Base-by-base conservation (phyloP, 306 rosid genomes). In the Cicer cuneatum region DNA sequence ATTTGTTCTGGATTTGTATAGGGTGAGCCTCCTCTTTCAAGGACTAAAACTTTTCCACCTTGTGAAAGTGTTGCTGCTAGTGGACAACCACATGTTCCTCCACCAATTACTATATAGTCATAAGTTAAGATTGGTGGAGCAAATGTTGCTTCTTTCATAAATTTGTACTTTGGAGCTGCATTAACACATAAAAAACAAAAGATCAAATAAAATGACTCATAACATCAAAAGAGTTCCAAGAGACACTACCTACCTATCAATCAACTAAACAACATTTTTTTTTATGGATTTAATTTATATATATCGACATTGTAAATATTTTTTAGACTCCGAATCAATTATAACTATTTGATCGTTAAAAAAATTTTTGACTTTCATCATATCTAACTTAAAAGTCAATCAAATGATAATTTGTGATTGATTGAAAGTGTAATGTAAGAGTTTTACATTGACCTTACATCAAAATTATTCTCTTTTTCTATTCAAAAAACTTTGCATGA, bases 21-120 rank as follows among this genome's bases (percentile, higher is more conserved):
- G 0, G 96, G 96, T 4, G 96, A 92, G 13, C 93, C 96, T 65
- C 96, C 93, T 38, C 96, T 81, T 75, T 92, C 96, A 6, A 90
- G 89, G 62, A 88, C 85, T 46, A 87, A 43, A 21, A 92, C 88
- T 33, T 60, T 77, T 14, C 85, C 90, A 33, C 81, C 85, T 37
- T 88, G 88, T 7, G 92, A 90, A 2, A 90, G 92, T 4, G 96
- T 90, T 62, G 93, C 92, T 15, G 93, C 96, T 12, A 92, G 72
- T 14, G 97, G 96, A 83, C 97, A 90, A n/a, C 97, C 93, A 12
- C 89, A 69, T 46, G 96, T 84, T 51, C 97, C 97, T 71, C 97
- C 96, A 2, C 93, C 97, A 14, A 89, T 84, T n/a, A 86, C 72
- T 56, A 90, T 90, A 73, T 90, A 92, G 54, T 92, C 93, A 45